Percentiles rank a stretch among this genome's conserved stretches.
phyloP scores from a whole-genome alignment of 2,329 filamentous ascomycete species.

The Nannizziopsis arthrosporioides region DNA sequence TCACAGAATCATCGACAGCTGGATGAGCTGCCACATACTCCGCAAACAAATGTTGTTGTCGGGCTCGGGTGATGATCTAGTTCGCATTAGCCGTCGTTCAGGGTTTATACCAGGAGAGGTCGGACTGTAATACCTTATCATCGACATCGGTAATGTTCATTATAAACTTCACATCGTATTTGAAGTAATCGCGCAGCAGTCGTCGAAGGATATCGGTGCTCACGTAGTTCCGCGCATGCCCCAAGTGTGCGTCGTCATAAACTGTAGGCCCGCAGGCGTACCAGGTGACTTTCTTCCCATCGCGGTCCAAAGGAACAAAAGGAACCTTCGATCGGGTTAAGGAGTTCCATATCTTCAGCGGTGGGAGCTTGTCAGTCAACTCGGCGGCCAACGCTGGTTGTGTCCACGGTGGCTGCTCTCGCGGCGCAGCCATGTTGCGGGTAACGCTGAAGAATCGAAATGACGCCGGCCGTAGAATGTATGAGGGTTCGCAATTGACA shows the following conservation, averaged over 20 bases:
- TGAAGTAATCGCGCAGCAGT: conserved; percentile 72
- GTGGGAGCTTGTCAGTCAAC: conserved; percentile 32
- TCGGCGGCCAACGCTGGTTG: conserved; percentile 27
- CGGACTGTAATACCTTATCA: conserved; percentile 48
- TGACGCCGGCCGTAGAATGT: conserved; percentile 1
- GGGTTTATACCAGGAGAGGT: background rate
- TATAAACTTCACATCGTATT: conserved; percentile 71
- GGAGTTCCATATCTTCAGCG: conserved; percentile 68
- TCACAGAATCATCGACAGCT: conserved; percentile 34
- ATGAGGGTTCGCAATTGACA: conserved; percentile 3
- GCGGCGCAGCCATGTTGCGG: conserved; percentile 18
- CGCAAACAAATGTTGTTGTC: conserved; percentile 65
- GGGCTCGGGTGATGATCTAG: conserved; percentile 52
- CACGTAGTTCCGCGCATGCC: conserved; percentile 83
- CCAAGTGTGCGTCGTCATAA: conserved; percentile 69
- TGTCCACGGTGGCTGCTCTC: conserved; percentile 38
- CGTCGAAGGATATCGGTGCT: conserved; percentile 78
- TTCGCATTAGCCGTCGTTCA: background rate
- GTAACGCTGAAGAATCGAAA: conserved; percentile 4
- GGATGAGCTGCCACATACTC: conserved; percentile 51
- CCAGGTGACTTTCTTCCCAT: conserved; percentile 61
- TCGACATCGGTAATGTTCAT: conserved; percentile 89
- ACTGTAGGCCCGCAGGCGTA: conserved; percentile 84
- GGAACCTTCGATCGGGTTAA: conserved; percentile 61
- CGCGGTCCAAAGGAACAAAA: conserved; percentile 60